Evolutionary conservation across 208 protist genomes (phyloP), one percentile per base, ranked within the genome.

Genomic region (Trypanosoma rangeli): DNA sequence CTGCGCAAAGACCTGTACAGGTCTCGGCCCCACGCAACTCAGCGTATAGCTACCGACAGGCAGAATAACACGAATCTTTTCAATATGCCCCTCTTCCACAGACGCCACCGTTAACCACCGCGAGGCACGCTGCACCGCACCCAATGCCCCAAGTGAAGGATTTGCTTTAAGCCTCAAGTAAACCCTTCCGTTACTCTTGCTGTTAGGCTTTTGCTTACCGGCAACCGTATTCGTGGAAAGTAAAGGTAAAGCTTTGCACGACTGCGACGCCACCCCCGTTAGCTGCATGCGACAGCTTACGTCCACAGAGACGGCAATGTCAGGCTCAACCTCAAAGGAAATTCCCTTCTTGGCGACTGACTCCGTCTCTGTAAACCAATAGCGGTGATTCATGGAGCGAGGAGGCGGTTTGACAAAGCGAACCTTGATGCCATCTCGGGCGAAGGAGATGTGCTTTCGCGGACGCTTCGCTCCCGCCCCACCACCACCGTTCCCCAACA

Each of bases 281-380:
- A 95, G 70, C 57, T 95, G 90, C 76, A 95, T 69, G 18, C 85
- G 69, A 33, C 82, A 88, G 37, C 86, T 84, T 39, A 95, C 83
- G 37, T 80, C 80, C 24, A 93, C 67, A 20, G 79, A 80, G 12
- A 90, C 75, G 52, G 71, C 78, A 37, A 92, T 85, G 46, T 82
- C 65, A 12, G 85, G 90, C 68, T 92, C 84, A 31, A 95, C 64
- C 67, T 89, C 84, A 61, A 95, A 92, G 22, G 75, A 71, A 3
- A 93, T 46, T 5, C 87, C 87, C 65, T 92, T 93, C 61, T 86
- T 87, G 5, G 92, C 87, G 53, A 93, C 66, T 0, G 79, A 78
- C 75, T 83, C 66, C 35, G 73, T 82, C 59, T 92, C 87, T 0
- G 85, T 88, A 57, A 95, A 95, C 90, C 90, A 95, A 59, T 83